Percentiles rank a stretch among this genome's conserved stretches.
phyloP scores from a whole-genome alignment of 1,284 basidiomycete species.

The Leccinum brunneo-olivaceum region DNA sequence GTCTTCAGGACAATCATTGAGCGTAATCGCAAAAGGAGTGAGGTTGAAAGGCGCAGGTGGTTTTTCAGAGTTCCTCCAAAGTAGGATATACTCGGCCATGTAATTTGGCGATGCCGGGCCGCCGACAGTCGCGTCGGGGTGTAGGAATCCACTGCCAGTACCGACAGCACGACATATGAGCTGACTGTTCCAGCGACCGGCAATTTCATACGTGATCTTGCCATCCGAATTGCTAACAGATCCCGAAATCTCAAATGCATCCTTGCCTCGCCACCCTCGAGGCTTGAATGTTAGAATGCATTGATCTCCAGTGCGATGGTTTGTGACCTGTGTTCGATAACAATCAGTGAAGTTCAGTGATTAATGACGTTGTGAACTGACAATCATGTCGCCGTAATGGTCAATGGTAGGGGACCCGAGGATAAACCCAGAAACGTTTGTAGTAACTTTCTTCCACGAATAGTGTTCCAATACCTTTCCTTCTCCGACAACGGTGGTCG shows the following conservation, averaged over 20 bases:
- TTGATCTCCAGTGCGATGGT: slow-evolving; percentile 88
- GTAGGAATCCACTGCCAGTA: slow-evolving; percentile 57
- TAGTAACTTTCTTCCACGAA: slow-evolving; percentile 94
- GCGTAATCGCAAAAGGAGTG: slow-evolving; percentile 89
- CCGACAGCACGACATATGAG: slow-evolving; percentile 80
- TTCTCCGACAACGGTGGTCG: slow-evolving; percentile 31
- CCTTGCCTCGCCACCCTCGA: slow-evolving; percentile 87
- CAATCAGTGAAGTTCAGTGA: neutral
- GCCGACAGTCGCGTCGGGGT: slow-evolving; percentile 63
- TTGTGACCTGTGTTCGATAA: slow-evolving; percentile 55
- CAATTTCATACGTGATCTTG: slow-evolving; percentile 79
- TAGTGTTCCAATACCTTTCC: slow-evolving; percentile 76
- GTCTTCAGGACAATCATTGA: slow-evolving; percentile 75
- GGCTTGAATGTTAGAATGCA: slow-evolving; percentile 95
- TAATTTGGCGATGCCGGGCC: slow-evolving; percentile 42
- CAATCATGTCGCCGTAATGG: slow-evolving; percentile 93
- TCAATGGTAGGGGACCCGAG: slow-evolving; percentile 92
- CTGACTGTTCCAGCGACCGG: slow-evolving; percentile 94
- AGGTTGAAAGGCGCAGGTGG: slow-evolving; percentile 85
- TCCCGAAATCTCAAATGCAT: slow-evolving; percentile 90
- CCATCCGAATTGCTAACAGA: slow-evolving; percentile 69
- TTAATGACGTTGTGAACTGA: slow-evolving; percentile 37
- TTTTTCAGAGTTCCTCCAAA: slow-evolving; percentile 94
- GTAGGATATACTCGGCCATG: slow-evolving; percentile 64
- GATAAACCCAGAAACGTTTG: slow-evolving; percentile 91